Conservation (phyloP, 176 grass and related monocot genomes). For the Avena atlantica region DNA sequence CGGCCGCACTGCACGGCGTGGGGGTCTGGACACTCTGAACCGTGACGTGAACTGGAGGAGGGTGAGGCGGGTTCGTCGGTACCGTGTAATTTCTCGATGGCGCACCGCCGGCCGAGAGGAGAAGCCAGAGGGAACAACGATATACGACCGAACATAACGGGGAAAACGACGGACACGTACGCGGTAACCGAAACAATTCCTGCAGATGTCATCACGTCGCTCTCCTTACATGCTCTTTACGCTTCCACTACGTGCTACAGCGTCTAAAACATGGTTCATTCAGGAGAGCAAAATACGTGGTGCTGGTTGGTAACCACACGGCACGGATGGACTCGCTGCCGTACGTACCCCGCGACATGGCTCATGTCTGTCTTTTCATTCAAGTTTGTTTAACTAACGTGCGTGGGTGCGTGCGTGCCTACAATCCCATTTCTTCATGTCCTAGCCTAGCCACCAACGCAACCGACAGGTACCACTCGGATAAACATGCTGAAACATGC, state of each 20-base stretch:
- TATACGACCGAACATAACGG: constrained; percentile 2
- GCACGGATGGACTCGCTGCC: neutral
- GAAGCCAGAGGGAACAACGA: constrained; percentile 14
- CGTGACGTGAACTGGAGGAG: neutral
- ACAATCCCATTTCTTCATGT: neutral
- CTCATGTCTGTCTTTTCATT: constrained; percentile 33
- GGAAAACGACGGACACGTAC: constrained; percentile 16
- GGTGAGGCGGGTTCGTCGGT: neutral
- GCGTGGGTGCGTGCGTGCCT: neutral
- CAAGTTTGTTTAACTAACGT: constrained; percentile 26
- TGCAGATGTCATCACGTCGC: neutral
- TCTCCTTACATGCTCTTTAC: neutral
- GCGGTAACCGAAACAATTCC: neutral
- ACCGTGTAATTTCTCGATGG: constrained; percentile 28
- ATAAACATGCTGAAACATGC: neutral
- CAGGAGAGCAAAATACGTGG: neutral
- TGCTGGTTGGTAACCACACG: constrained; percentile 35
- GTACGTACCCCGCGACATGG: constrained; percentile 37
- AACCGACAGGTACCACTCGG: neutral
- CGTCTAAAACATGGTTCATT: too few species aligned
- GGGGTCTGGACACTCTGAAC: neutral
- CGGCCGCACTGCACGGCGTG: neutral
- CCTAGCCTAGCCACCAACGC: neutral
- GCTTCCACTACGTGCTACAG: neutral
- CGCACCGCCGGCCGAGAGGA: neutral